Evolutionary conservation across 768 basidiomycete genomes (phyloP).

Genomic region (Hygrocybe coccinea): DNA sequence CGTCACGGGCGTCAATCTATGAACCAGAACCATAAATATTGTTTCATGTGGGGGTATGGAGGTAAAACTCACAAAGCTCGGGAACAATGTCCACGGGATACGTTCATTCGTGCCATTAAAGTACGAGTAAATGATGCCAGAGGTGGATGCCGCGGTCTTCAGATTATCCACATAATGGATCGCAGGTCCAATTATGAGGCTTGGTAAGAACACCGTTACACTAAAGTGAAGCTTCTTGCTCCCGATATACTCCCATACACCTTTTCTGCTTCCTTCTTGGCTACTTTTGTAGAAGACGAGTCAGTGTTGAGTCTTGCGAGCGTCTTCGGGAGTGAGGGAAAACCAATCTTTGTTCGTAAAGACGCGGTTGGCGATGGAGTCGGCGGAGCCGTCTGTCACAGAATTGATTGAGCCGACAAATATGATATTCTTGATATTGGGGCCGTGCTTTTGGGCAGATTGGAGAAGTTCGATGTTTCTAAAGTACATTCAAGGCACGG

Average conservation of each 20-base stretch:
- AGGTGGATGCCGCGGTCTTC: neutral
- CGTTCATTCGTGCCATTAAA: neutral
- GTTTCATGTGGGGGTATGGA: neutral
- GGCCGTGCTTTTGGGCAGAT: neutral
- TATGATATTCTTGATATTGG: slow-evolving; percentile 2
- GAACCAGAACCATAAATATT: neutral
- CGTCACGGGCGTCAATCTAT: neutral
- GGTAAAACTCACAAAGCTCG: neutral
- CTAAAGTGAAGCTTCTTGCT: neutral
- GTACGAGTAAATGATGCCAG: neutral
- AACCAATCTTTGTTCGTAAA: neutral
- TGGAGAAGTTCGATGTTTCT: neutral
- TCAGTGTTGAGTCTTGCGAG: neutral
- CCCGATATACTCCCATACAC: neutral
- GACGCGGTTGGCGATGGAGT: neutral
- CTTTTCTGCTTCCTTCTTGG: neutral
- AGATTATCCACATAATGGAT: neutral
- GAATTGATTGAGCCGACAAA: slow-evolving; percentile 1
- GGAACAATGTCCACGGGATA: neutral
- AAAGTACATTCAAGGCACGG: neutral
- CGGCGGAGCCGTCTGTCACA: neutral
- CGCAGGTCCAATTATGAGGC: neutral
- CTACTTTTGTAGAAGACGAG: neutral
- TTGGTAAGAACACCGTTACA: neutral
- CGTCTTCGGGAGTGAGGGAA: neutral